A percentile compares a stretch with the other conserved stretches of the same genome.
Conservation (phyloP, 2,329 filamentous ascomycete genomes). For the Ophiobolus disseminans region DNA sequence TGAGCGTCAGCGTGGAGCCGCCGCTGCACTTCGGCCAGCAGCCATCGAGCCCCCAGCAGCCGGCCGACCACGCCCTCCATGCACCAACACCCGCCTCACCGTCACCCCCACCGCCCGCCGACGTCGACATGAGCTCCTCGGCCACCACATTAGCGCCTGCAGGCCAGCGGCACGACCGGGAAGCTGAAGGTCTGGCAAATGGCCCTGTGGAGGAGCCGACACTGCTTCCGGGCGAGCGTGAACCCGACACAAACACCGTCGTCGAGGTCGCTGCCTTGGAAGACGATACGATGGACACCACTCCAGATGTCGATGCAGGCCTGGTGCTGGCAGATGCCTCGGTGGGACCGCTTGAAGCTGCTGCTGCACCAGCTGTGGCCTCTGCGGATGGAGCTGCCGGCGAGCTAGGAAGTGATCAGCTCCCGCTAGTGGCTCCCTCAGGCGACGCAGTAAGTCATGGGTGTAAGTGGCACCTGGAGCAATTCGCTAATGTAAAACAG, state of each 20-base stretch:
- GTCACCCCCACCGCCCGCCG: conserved; percentile 27
- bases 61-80: conserved; percentile 38
- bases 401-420: conserved; percentile 18
- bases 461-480: neutral
- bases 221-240: conserved; percentile 7
- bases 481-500: conserved; percentile 19
- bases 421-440: conserved; percentile 4
- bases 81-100: conserved; percentile 35
- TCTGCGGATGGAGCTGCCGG: conserved; percentile 13
- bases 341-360: conserved; percentile 17
- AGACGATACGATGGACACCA: conserved; percentile 51
- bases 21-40: conserved; percentile 48
- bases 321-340: conserved; percentile 33
- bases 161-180: conserved; percentile 48
- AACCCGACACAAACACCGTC: conserved; percentile 22
- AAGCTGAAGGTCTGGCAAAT: conserved; percentile 35
- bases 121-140: conserved; percentile 47
- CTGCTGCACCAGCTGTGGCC: conserved; percentile 16
- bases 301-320: conserved; percentile 39
- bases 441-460: conserved; percentile 24
- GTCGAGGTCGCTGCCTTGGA: conserved; percentile 40
- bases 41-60: conserved; percentile 39
- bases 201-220: conserved; percentile 13
- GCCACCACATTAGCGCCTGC: conserved; percentile 37
- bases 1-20: conserved; percentile 51